Conservation (phyloP, 2,329 filamentous ascomycete species). For the Penicillium sp. region DNA sequence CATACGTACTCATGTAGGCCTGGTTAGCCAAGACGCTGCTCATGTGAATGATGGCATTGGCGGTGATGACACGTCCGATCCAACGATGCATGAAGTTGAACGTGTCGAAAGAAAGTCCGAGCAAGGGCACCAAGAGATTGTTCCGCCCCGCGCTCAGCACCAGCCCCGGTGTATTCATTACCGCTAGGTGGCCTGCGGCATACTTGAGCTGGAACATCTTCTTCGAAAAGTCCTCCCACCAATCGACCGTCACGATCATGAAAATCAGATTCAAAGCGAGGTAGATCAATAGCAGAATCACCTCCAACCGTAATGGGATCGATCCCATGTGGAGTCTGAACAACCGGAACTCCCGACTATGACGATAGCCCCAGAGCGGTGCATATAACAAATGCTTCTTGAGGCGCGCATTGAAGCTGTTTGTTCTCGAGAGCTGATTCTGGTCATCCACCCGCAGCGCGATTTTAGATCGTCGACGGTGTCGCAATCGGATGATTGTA, state of each 20-base stretch:
- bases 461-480: conserved; percentile 24
- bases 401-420: conserved; percentile 20
- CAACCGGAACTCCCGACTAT: conserved; percentile 68
- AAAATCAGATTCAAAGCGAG: conserved; percentile 69
- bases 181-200: conserved; percentile 73
- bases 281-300: conserved; percentile 64
- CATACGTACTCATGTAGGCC: conserved; percentile 22
- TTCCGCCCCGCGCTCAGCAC: conserved; percentile 84
- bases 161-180: conserved; percentile 84
- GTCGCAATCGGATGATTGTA: conserved; percentile 22
- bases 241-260: conserved; percentile 48
- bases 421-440: conserved; percentile 16
- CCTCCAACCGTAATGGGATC: conserved; percentile 69
- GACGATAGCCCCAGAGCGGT: conserved; percentile 66
- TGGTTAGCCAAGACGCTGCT: conserved; percentile 26
- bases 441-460: conserved; percentile 24
- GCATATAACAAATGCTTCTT: conserved; percentile 52
- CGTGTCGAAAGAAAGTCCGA: conserved; percentile 86
- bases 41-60: conserved; percentile 68
- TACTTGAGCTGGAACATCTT: conserved; percentile 61
- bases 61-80: conserved; percentile 69
- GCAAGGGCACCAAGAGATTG: conserved; percentile 76
- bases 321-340: conserved; percentile 68
- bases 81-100: conserved; percentile 87
- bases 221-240: conserved; percentile 30